Base-by-base conservation (phyloP, 495 filamentous ascomycete species). In the Aspergillus haitiensis region DNA sequence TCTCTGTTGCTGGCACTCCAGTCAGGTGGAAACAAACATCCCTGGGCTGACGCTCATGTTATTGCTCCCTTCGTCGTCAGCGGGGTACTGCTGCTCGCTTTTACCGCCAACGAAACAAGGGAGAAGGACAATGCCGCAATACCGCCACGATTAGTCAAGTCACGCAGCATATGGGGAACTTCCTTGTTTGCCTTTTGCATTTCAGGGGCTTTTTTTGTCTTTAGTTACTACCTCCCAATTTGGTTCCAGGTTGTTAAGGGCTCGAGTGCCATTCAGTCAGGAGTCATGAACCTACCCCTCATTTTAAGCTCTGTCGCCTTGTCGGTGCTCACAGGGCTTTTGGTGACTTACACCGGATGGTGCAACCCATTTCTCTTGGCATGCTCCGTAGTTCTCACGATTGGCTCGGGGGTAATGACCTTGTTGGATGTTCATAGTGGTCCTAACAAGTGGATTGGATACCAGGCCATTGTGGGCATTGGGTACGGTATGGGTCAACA, bases 1-100 rank as follows among this genome's bases (percentile, higher is more conserved):
- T n/a, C n/a, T n/a, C 69, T 85, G n/a, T 64, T 86, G 1, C 74
- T 87, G 2, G 84, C 83, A 9, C 71, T 87, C 11, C 78, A 86
- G 63, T 87, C 82, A 82, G 85, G 83, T 11, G 85, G 84, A 39
- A 39, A n/a, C 35, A 53, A 9, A 3, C 45, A 33, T 18, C 15
- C 34, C 34, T 58, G 56, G 56, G 27, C 13, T 27, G n/a, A 18
- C 35, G 50, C 56, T 1, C 33, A 18, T 3, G 21, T 58, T 2
- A 58, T 58, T 36, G 56, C 46, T 11, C 36, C 42, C 34, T 58
- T 58, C 21, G 7, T 3, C 34, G 56, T 45, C 15, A 18, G 16
- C 15, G 46, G 34, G 16, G 56, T 47, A 2, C 40, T 31, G 6
- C 9, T 13, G 2, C 2, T 51, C 10, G 47, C 44, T 11, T 58